Evolutionary conservation across 352 stramenopile species (phyloP), one percentile per base, ranked within the genome.

Genomic region (Phytophthora fragariaefolia): DNA sequence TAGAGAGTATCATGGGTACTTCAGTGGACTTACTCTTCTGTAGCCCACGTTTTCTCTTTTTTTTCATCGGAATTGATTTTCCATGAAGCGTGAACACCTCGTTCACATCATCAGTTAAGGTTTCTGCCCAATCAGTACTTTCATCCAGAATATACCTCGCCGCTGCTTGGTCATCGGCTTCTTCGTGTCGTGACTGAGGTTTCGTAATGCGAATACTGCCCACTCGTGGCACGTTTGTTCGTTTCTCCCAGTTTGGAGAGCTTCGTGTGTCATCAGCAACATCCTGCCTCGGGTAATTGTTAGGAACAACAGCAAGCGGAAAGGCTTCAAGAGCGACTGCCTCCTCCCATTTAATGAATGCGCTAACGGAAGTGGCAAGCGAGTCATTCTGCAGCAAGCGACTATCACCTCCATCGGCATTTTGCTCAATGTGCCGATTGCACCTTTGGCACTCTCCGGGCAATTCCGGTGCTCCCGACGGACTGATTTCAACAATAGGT

Each of bases 291-390:
- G 30, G 20, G 9, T 54, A 46, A 13, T 45, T 62, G 20, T 3
- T 48, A 13, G 67, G 7, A 13, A 47, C 22, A 15, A 73, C 64
- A 13, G 53, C 48, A 5, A 76, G 58, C 4, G 69, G 58, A 4
- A 73, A 73, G 28, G 43, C 58, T 36, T 71, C 59, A 26, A 76
- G 43, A n/a, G n/a, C 18, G 23, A 36, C 15, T 0, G 6, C 17
- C 0, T 68, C 67, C 20, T 75, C 62, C 62, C 62, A 75, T 53
- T 75, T 75, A 18, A 71, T 55, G 8, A 54, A 75, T 2, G 67
- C 6, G 13, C 23, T 64, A 2, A 48, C 17, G 9, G 45, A 38
- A 8, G 18, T 51, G 18, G 8, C 22, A 8, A 62, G 9, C 6
- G 50, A 32, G 24, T 26, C 50, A 5, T 4, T 55, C 23, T 48